phyloP scores from a whole-genome alignment of 169 alveolate genomes.

The Cystoisospora suis region DNA sequence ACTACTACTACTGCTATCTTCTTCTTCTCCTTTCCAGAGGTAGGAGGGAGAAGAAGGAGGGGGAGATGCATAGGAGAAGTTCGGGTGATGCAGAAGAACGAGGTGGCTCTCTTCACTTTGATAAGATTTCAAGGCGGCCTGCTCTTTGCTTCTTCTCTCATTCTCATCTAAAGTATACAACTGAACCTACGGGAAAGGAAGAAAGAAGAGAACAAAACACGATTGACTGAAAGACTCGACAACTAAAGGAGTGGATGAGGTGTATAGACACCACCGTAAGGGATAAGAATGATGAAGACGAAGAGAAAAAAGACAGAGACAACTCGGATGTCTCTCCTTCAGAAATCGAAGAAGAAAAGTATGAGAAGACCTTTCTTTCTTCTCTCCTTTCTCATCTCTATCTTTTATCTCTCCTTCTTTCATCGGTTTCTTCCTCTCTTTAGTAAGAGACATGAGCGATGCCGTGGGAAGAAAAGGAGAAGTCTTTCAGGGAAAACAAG shows the following conservation, averaged over 20 bases:
- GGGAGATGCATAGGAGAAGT: too few relatives aligned
- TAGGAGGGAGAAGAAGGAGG: too few relatives aligned
- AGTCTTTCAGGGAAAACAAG: background rate
- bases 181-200: background rate
- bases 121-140: constrained; percentile 8
- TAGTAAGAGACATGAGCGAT: background rate
- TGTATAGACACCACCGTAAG: background rate
- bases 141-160: constrained; percentile 14
- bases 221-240: background rate
- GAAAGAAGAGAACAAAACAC: background rate
- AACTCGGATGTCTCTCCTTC: background rate
- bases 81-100: too few relatives aligned
- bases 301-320: background rate
- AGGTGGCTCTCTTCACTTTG: constrained; percentile 26
- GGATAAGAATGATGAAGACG: background rate
- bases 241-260: background rate
- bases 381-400: too few relatives aligned
- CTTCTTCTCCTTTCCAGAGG: background rate
- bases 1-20: background rate
- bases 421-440: background rate
- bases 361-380: background rate
- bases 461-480: background rate
- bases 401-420: background rate
- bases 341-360: background rate
- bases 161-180: constrained; percentile 8